Conservation (phyloP, 73 alveolate species). For the Tetrahymena elliotti region DNA sequence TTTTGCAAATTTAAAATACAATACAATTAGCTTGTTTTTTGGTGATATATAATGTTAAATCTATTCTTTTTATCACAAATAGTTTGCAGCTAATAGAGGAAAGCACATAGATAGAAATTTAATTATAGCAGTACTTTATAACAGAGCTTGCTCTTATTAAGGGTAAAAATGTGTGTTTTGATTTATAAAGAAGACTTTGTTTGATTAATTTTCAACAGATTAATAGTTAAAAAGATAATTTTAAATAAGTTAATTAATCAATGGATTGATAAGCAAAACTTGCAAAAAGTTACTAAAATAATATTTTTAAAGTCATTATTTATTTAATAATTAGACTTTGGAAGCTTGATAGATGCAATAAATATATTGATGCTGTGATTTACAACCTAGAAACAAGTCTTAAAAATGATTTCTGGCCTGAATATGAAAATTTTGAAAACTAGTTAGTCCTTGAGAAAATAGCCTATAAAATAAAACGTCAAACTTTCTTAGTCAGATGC, state of each 20-base stretch:
- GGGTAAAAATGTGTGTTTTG: background rate
- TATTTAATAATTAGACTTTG: constrained; percentile 2
- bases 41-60: background rate
- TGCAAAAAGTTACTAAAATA: background rate
- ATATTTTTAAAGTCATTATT: background rate
- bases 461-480: background rate
- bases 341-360: constrained; percentile 29
- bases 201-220: background rate
- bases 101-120: constrained; percentile 25
- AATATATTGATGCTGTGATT: constrained; percentile 35
- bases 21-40: background rate
- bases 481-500: background rate
- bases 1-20: background rate
- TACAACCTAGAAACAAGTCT: constrained; percentile 20
- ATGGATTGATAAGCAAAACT: background rate
- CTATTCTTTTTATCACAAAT: background rate
- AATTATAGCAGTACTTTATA: constrained; percentile 16
- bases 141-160: constrained; percentile 33
- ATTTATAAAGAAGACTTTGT: background rate
- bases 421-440: background rate
- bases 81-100: constrained; percentile 48
- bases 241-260: background rate
- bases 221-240: background rate
- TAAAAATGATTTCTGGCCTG: constrained; percentile 14
- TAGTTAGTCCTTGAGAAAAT: background rate